Evolutionary conservation across 2,329 filamentous ascomycete species (phyloP), one percentile per base, ranked within the genome.

Genomic region (Blastomyces silverae): DNA sequence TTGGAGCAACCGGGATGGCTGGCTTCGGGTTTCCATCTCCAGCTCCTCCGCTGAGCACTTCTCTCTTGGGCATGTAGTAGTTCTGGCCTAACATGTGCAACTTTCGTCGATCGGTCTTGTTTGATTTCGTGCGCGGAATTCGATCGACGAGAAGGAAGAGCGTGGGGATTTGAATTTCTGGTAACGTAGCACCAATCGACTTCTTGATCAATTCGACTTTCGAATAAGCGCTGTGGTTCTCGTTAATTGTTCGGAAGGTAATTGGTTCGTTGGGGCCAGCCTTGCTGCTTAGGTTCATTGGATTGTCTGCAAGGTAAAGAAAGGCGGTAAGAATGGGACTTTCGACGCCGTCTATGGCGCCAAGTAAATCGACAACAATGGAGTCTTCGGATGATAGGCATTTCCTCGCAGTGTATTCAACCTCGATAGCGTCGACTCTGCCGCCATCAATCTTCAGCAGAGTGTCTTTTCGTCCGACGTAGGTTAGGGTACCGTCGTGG

Each of bases 391-490:
- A 44, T 50, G 59, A 1, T 37, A 61, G 59, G n/a, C 59, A 61
- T 50, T 61, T 61, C 10, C 59, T 25, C 20, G 59, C 59, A 34
- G 59, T 61, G 62, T 90, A 85, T 72, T 93, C 90, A 75, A 96
- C 93, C 77, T 96, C 92, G 0, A 87, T 89, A 64, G 94, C 87
- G 71, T 96, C 92, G 0, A 96, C 81, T 15, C 92, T 83, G 73
- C 96, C 91, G 0, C 92, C 92, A 17, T 91, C 85, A 4, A 96
- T 81, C 74, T 96, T 96, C 67, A 95, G 87, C 74, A 96, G 92
- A 59, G 86, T 85, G 2, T 85, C 84, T 11, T 96, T 87, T 8
- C 92, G 87, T 0, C 92, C 92, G 34, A 92, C 81, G 71, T 90
- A 95, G 73, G 95, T 89, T 13, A 96, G 80, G 0, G 82, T 84